Percentiles rank a stretch among this genome's conserved stretches.
phyloP scores from a whole-genome alignment of 2,329 filamentous ascomycete genomes.

The Exophiala sideris region DNA sequence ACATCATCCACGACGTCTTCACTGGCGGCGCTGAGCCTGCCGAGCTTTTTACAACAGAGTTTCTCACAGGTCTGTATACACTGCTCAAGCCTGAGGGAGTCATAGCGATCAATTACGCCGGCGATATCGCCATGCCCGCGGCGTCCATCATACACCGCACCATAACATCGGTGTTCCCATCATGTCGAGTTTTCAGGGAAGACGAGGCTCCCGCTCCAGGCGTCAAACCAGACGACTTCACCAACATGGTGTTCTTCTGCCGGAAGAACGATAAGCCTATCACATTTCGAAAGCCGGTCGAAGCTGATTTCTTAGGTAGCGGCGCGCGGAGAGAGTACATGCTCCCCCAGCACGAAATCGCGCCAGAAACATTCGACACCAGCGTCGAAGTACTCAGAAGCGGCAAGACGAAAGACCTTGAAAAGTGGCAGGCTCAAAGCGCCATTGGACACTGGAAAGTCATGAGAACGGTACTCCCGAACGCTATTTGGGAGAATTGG shows the following conservation, averaged over 20 bases:
- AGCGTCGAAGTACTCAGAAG: slow-evolving; percentile 55
- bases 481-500: slow-evolving; percentile 82
- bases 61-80: slow-evolving; percentile 66
- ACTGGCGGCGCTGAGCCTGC: slow-evolving; percentile 92
- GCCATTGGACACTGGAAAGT: slow-evolving; percentile 85
- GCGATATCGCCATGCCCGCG: slow-evolving; percentile 73
- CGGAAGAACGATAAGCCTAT: slow-evolving; percentile 57
- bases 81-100: slow-evolving; percentile 76
- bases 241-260: slow-evolving; percentile 97
- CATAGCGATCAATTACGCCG: slow-evolving; percentile 95
- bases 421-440: slow-evolving; percentile 69
- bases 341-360: slow-evolving; percentile 68
- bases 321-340: slow-evolving; percentile 67
- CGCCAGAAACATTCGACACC: slow-evolving; percentile 43
- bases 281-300: slow-evolving; percentile 63
- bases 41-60: slow-evolving; percentile 80
- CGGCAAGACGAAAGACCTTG: slow-evolving; percentile 65
- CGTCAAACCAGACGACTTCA: slow-evolving; percentile 63
- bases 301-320: slow-evolving; percentile 69
- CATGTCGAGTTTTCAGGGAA: slow-evolving; percentile 88
- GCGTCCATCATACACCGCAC: slow-evolving; percentile 78
- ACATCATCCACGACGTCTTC: slow-evolving; percentile 96
- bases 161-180: slow-evolving; percentile 77
- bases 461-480: slow-evolving; percentile 81
- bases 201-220: slow-evolving; percentile 51